Conservation (phyloP, 2,329 filamentous ascomycete species). For the Tolypocladium paradoxum region DNA sequence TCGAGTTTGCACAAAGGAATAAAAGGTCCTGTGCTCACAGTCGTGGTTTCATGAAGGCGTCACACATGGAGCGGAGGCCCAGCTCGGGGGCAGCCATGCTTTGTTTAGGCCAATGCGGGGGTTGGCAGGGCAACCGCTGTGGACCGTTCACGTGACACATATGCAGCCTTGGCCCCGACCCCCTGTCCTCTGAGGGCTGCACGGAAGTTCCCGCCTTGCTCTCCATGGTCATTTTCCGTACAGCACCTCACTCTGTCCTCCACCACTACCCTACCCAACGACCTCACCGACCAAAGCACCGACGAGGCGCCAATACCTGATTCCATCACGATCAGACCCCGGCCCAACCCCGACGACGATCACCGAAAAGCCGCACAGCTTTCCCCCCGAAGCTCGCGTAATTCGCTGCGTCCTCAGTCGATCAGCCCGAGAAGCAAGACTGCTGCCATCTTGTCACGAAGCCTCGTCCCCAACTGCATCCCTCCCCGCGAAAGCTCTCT, state of each 20-base stretch:
- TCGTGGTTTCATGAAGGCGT: neutral
- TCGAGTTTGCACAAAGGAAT: neutral
- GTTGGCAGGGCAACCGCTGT: conserved; percentile 10
- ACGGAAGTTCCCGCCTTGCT: conserved; percentile 18
- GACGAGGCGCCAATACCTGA: neutral
- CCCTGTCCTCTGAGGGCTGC: conserved; percentile 10
- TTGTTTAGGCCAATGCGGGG: neutral
- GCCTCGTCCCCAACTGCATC: conserved; percentile 3
- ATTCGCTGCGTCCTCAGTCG: conserved; percentile 1
- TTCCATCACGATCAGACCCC: neutral
- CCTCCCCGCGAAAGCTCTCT: neutral
- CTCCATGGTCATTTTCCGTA: conserved; percentile 20
- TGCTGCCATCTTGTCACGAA: conserved; percentile 2
- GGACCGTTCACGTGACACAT: conserved; percentile 15
- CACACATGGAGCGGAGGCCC: neutral
- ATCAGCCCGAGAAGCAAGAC: conserved; percentile 2
- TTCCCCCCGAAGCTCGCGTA: neutral
- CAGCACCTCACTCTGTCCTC: conserved; percentile 16
- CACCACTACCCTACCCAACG: conserved; percentile 3
- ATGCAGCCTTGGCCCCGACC: conserved; percentile 3
- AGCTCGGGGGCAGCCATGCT: neutral
- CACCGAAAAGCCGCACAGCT: neutral
- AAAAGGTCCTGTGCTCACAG: neutral
- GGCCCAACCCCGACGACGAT: neutral
- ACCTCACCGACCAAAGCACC: conserved; percentile 3